These are phyloP conservation scores for Fusarium sterilihyphosum DNA, from an alignment of 2,329 filamentous ascomycete genomes.

Conservation along the genomic window DNA sequence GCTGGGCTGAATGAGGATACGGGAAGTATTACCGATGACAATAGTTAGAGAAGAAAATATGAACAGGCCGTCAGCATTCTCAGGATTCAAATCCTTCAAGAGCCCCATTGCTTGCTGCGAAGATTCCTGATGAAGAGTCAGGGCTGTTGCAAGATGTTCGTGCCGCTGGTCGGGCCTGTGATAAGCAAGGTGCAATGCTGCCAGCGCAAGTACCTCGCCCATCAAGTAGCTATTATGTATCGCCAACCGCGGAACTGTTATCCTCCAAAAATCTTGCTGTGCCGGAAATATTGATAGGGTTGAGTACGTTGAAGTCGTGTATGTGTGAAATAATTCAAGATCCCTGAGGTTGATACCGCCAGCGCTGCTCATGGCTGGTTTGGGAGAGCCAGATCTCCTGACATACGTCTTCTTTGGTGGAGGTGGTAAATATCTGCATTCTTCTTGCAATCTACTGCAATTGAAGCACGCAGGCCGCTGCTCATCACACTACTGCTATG, in stretches of 20 bases:
- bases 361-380: neutral
- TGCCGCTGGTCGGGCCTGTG: neutral
- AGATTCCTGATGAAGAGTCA: neutral
- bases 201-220: neutral
- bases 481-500: neutral
- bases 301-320: neutral
- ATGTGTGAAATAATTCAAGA: neutral
- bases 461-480: neutral
- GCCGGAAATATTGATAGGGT: neutral
- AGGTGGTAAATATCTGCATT: neutral
- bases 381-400: neutral
- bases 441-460: neutral
- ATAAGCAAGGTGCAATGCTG: neutral
- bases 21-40: neutral
- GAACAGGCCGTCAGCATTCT: neutral
- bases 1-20: rapidly evolving
- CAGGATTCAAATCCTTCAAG: neutral
- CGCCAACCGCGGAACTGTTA: neutral
- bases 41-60: neutral
- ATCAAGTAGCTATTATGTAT: neutral
- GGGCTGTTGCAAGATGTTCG: neutral
- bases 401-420: neutral
- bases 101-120: neutral
- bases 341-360: neutral
- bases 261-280: neutral